A percentile compares a stretch with the other conserved stretches of the same genome.
Conservation (phyloP, 2,329 filamentous ascomycete genomes). For the Penicillium concentricum region DNA sequence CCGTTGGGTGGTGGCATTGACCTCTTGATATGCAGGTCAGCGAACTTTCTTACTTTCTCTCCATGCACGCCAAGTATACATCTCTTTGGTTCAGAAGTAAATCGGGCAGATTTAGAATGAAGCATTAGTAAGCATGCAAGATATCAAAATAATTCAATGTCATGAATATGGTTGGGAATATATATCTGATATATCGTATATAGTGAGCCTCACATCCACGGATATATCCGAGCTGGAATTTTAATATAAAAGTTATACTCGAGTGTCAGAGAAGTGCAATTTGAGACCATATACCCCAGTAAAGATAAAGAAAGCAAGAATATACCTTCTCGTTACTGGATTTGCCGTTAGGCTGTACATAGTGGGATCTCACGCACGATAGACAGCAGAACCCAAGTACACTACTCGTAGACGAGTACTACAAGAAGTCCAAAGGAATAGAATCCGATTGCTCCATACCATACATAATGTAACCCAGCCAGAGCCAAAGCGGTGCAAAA, state of each 20-base stretch:
- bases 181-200: not conserved
- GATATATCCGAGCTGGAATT: not conserved
- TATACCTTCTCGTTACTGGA: not conserved
- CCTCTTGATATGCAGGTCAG: not conserved
- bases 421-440: constrained; percentile 3
- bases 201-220: not conserved
- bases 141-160: not conserved
- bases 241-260: too few species aligned
- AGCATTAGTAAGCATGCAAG: not conserved
- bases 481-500: constrained; percentile 14
- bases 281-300: not conserved
- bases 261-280: too few species aligned
- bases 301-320: not conserved
- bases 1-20: not conserved
- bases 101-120: not conserved
- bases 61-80: not conserved
- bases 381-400: not conserved
- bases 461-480: constrained; percentile 26
- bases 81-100: not conserved
- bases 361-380: not conserved
- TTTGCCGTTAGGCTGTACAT: not conserved
- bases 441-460: constrained; percentile 29
- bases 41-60: not conserved
- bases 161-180: too few species aligned
- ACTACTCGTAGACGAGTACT: not conserved